phyloP scores from a whole-genome alignment of 495 filamentous ascomycete genomes.

The Penicillium egyptiacum region DNA sequence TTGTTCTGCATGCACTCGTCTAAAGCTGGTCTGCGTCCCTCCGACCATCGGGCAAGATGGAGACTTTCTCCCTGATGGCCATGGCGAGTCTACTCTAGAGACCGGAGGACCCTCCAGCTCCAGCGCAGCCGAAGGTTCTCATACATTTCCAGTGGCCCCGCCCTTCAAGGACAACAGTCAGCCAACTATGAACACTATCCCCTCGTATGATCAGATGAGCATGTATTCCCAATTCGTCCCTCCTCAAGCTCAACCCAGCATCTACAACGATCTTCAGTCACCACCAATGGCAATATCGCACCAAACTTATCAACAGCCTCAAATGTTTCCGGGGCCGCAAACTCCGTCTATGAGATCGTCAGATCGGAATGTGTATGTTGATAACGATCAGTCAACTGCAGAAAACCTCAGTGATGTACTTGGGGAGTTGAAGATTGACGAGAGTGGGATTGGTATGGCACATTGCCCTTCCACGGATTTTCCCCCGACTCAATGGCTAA shows the following conservation, averaged over 20 bases:
- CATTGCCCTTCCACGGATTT: slow-evolving; percentile 19
- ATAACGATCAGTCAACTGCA: slow-evolving; percentile 65
- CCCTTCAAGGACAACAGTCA: slow-evolving; percentile 31
- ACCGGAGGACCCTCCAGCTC: slow-evolving; percentile 26
- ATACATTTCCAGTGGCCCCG: slow-evolving; percentile 34
- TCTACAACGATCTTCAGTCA: slow-evolving; percentile 72
- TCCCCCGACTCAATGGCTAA: slow-evolving; percentile 11
- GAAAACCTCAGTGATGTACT: slow-evolving; percentile 76
- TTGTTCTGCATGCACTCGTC: slow-evolving; percentile 86
- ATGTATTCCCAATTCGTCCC: slow-evolving; percentile 39
- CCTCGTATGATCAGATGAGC: slow-evolving; percentile 39
- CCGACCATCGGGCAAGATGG: slow-evolving; percentile 86
- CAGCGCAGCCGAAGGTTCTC: slow-evolving; percentile 27
- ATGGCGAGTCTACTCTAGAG: slow-evolving; percentile 30
- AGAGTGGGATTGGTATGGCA: slow-evolving; percentile 78
- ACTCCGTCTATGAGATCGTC: slow-evolving; percentile 48
- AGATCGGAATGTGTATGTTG: slow-evolving; percentile 36
- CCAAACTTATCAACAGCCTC: slow-evolving; percentile 46
- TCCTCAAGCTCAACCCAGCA: slow-evolving; percentile 66
- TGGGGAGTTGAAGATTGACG: slow-evolving; percentile 84
- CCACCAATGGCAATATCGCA: slow-evolving; percentile 46
- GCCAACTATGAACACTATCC: slow-evolving; percentile 24
- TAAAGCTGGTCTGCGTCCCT: slow-evolving; percentile 91
- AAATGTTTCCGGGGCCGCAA: slow-evolving; percentile 56
- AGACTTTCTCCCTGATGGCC: slow-evolving; percentile 54